Evolutionary conservation across 192 early-diverging fungal species (phyloP).

Genomic region (Podila epicladia): DNA sequence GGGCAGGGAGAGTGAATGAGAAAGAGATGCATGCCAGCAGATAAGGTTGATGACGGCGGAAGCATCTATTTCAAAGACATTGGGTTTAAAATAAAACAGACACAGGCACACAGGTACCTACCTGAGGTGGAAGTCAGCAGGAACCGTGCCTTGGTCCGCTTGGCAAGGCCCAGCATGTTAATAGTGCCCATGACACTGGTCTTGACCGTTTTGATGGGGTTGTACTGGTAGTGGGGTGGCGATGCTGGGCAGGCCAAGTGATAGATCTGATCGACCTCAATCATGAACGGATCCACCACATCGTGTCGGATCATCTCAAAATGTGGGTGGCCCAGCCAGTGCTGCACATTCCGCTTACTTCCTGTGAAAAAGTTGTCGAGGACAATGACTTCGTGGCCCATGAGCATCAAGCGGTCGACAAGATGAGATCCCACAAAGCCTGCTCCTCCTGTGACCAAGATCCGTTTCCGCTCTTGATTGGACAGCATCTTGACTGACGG

Average conservation of each 20-base stretch:
- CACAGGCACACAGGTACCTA: slow-evolving; percentile 21
- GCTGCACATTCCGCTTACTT: slow-evolving; percentile 76
- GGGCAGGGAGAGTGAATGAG: too few species aligned
- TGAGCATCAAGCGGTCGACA: slow-evolving; percentile 81
- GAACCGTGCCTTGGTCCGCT: slow-evolving; percentile 81
- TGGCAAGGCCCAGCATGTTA: slow-evolving; percentile 88
- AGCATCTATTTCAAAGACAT: too few species aligned
- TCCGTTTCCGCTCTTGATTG: slow-evolving; percentile 67
- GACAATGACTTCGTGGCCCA: slow-evolving; percentile 85
- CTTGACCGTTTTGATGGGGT: slow-evolving; percentile 88
- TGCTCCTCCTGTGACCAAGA: slow-evolving; percentile 88
- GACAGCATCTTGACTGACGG: slow-evolving; percentile 68
- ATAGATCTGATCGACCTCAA: slow-evolving; percentile 87
- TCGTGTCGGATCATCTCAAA: slow-evolving; percentile 86
- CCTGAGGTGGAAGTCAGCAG: slow-evolving; percentile 84
- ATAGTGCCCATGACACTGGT: slow-evolving; percentile 87
- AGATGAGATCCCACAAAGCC: slow-evolving; percentile 89
- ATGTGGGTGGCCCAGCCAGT: slow-evolving; percentile 86
- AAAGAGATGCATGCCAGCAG: too few species aligned
- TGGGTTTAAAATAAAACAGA: too few species aligned
- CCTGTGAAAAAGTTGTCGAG: slow-evolving; percentile 89
- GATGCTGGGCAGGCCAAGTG: slow-evolving; percentile 90
- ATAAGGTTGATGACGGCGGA: too few species aligned
- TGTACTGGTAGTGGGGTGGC: slow-evolving; percentile 89
- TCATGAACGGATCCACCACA: slow-evolving; percentile 85